phyloP scores from a whole-genome alignment of 805 yeast genomes.

The Yarrowia divulgata region DNA sequence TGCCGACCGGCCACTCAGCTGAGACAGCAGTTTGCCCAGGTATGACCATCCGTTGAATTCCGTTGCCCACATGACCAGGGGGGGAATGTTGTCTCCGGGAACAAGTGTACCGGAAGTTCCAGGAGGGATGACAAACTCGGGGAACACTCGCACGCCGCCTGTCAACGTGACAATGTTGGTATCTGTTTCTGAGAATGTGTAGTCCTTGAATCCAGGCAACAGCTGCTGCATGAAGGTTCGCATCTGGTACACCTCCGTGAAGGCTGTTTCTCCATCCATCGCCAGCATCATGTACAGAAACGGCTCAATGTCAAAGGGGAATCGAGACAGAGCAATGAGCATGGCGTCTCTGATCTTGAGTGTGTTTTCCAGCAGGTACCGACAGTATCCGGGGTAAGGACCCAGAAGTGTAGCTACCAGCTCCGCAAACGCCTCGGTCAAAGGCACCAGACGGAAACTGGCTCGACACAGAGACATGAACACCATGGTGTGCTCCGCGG shows the following conservation, averaged over 20 bases:
- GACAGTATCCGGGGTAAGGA: conserved; percentile 56
- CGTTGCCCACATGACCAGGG: conserved; percentile 69
- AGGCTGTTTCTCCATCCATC: conserved; percentile 71
- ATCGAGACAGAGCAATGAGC: conserved; percentile 70
- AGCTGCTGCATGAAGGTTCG: conserved; percentile 65
- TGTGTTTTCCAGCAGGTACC: conserved; percentile 58
- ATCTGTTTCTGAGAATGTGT: conserved; percentile 56
- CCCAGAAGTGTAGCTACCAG: conserved; percentile 19
- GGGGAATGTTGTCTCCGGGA: conserved; percentile 55
- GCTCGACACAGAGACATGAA: conserved; percentile 36
- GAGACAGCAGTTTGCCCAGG: conserved; percentile 71
- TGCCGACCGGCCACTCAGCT: conserved; percentile 50
- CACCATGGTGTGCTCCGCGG: conserved; percentile 14
- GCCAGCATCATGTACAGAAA: conserved; percentile 63
- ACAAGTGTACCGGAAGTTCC: conserved; percentile 77
- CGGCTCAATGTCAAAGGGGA: conserved; percentile 70
- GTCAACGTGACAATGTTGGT: conserved; percentile 62
- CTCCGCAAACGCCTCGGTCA: conserved; percentile 30
- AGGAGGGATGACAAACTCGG: conserved; percentile 57
- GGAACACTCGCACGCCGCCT: conserved; percentile 58
- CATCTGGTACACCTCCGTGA: conserved; percentile 64
- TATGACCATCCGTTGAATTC: conserved; percentile 87
- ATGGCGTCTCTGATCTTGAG: conserved; percentile 55
- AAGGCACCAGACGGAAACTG: conserved; percentile 20
- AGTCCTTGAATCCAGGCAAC: conserved; percentile 53